These are phyloP conservation scores for Diutina mesorugosa DNA, from an alignment of 1,139 yeast species.

Conservation along the genomic window DNA sequence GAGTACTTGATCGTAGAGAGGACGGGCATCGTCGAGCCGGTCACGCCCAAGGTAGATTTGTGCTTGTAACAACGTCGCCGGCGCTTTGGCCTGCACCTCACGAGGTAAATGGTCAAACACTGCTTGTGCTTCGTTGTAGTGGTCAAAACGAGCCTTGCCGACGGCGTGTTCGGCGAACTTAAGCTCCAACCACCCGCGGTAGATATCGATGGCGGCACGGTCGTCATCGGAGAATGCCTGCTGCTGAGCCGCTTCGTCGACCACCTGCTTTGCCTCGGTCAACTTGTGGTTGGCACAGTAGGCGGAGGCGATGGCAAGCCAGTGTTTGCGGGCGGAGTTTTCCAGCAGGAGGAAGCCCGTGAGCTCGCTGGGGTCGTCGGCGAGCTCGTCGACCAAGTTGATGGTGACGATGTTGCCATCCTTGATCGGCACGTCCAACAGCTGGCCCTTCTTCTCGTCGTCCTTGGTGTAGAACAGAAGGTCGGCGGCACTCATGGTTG, in stretches of 20 bases:
- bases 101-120: background rate
- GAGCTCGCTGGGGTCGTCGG: conserved; percentile 80
- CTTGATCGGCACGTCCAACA: conserved; percentile 54
- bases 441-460: conserved; percentile 18
- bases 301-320: conserved; percentile 78
- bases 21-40: conserved; percentile 54
- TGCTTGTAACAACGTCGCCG: background rate
- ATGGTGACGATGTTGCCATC: conserved; percentile 64
- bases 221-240: background rate
- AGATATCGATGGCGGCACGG: background rate
- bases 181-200: conserved; percentile 15
- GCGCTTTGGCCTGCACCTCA: background rate
- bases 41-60: conserved; percentile 14
- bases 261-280: conserved; percentile 36
- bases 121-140: background rate
- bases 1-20: conserved; percentile 43
- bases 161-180: conserved; percentile 7
- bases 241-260: background rate
- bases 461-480: conserved; percentile 24
- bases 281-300: conserved; percentile 52
- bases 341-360: conserved; percentile 70
- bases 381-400: conserved; percentile 42
- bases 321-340: conserved; percentile 59
- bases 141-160: background rate
- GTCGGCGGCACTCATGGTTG: conserved; percentile 12